Base-by-base conservation (phyloP, 345 rosid genomes). In the Lenwebbia sp. region DNA sequence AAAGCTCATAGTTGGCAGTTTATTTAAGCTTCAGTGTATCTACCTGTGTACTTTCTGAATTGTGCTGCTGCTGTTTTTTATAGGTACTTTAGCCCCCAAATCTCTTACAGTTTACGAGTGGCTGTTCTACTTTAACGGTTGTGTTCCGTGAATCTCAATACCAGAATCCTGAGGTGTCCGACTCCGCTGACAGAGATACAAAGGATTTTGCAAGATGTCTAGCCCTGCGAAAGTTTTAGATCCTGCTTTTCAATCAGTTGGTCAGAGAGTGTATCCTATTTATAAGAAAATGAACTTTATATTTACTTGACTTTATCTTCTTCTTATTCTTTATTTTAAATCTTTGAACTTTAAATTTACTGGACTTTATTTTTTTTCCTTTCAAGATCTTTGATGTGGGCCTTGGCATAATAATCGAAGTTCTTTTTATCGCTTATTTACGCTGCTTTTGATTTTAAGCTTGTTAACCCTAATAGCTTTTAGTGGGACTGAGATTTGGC, bases 401-500 rank as follows among this genome's bases (percentile, higher is more conserved):
- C 58, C 26, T 52, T 37, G 58, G 47, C 17, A 56, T 53, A 50
- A 52, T 3, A 54, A 83, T 83, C 44, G 7, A 52, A 22, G 47
- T 25, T 83, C 58, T 56, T 82, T 84, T 84, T 44, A 33, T 11
- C 83, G 54, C 40, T 82, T 37, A 52, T 84, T 62, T 86, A 40
- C 22, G 56, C 84, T 82, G 76, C 55, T 83, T 33, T 81, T 82
- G 87, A 62, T 90, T 89, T 87, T 47, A 86, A 56, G 83, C 65
- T 84, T 90, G 92, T 92, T 88, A n/a, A 86, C 85, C 96, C 93
- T 95, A 91, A 98, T 96, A 84, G 90, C 89, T 62, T 84, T 10
- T 87, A 98, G 99, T 82, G 99, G 99, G 84, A 92, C 93, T 90
- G 99, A 98, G 85, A 96, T 95, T 84, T 98, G 99, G 99, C 94